Percentiles rank a stretch among this genome's conserved stretches.
Conservation (phyloP, 352 stramenopile species). For the Phytophthora megakarya region DNA sequence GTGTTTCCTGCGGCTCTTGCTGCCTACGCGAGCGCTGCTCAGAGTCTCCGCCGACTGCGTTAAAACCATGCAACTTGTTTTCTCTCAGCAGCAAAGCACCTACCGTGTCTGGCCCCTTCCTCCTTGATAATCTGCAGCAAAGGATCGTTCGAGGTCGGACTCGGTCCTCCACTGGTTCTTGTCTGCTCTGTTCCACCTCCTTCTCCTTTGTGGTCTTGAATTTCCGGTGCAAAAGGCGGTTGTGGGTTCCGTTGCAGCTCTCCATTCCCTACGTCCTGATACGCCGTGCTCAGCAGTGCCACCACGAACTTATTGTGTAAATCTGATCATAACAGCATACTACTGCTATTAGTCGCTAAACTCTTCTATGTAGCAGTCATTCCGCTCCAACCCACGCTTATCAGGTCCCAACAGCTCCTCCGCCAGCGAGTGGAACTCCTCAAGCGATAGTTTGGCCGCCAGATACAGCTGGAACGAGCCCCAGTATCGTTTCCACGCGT, state of each 20-base stretch:
- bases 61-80: slow-evolving; percentile 15
- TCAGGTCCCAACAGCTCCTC: slow-evolving; percentile 51
- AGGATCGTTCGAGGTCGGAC: slow-evolving; percentile 7
- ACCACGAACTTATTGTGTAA: slow-evolving; percentile 70
- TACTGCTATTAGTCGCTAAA: background rate
- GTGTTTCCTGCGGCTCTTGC: background rate
- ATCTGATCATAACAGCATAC: slow-evolving; percentile 24
- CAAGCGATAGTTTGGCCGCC: slow-evolving; percentile 49
- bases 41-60: slow-evolving; percentile 31
- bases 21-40: slow-evolving; percentile 27
- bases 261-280: slow-evolving; percentile 18
- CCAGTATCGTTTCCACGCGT: slow-evolving; percentile 70
- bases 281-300: slow-evolving; percentile 50
- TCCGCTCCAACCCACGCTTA: slow-evolving; percentile 37
- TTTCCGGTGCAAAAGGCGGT: slow-evolving; percentile 8
- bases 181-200: slow-evolving; percentile 2
- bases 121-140: slow-evolving; percentile 35
- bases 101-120: slow-evolving; percentile 27
- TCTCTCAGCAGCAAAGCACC: background rate
- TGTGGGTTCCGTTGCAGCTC: slow-evolving; percentile 10
- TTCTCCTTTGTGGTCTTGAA: slow-evolving; percentile 11
- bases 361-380: background rate
- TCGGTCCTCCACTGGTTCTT: slow-evolving; percentile 3
- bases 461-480: slow-evolving; percentile 61
- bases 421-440: slow-evolving; percentile 61